phyloP scores from a whole-genome alignment of 2,329 filamentous ascomycete genomes.

The Clarireedia sp. region DNA sequence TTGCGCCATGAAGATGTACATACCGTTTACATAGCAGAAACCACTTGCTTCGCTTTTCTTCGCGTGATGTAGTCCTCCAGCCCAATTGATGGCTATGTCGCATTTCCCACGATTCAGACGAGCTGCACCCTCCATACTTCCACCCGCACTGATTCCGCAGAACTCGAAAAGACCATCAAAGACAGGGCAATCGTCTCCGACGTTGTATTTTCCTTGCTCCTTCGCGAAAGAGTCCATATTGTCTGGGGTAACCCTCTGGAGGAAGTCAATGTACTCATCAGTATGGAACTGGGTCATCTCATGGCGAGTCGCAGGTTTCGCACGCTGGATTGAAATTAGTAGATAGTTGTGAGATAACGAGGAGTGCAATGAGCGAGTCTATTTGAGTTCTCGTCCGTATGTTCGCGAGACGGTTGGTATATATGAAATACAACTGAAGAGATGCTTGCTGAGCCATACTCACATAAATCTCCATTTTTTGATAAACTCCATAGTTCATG shows the following conservation, averaged over 20 bases:
- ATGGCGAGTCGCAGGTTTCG: slow-evolving; percentile 77
- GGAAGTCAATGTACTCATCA: slow-evolving; percentile 89
- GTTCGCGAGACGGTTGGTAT: background rate
- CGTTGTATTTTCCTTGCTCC: slow-evolving; percentile 89
- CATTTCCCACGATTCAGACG: slow-evolving; percentile 85
- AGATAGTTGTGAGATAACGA: background rate
- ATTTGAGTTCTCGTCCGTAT: too few species aligned
- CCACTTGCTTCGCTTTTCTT: slow-evolving; percentile 95
- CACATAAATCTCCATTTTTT: slow-evolving; percentile 93
- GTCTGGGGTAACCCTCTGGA: slow-evolving; percentile 91
- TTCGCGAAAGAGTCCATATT: slow-evolving; percentile 93
- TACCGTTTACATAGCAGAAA: slow-evolving; percentile 97
- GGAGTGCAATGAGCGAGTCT: background rate
- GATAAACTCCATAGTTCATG: slow-evolving; percentile 90
- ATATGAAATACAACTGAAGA: background rate
- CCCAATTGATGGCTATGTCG: slow-evolving; percentile 98
- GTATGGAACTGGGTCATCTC: slow-evolving; percentile 95
- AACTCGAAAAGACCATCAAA: slow-evolving; percentile 98
- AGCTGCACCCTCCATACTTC: slow-evolving; percentile 86
- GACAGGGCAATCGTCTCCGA: slow-evolving; percentile 93
- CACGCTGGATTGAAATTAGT: slow-evolving; percentile 46
- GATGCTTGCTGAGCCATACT: slow-evolving; percentile 33
- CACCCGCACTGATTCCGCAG: slow-evolving; percentile 88
- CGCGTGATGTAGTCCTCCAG: slow-evolving; percentile 90
- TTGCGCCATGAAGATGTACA: slow-evolving; percentile 27